Evolutionary conservation across 805 yeast species (phyloP).

Genomic region (Candida sanyiensis): DNA sequence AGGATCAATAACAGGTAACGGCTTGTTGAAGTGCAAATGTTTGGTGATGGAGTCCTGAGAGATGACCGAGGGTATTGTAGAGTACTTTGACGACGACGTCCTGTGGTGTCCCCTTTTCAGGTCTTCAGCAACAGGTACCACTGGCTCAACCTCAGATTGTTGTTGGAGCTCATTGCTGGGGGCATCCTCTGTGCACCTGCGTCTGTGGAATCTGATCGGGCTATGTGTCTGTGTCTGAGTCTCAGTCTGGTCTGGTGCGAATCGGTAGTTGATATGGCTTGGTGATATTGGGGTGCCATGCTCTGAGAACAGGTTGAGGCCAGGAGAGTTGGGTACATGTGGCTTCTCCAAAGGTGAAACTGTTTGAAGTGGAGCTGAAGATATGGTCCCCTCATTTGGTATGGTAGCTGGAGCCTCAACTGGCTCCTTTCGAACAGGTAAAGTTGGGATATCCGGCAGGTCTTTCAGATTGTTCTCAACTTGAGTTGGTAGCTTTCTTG

Average conservation of each 20-base stretch:
- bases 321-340: too few species aligned
- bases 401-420: too few species aligned
- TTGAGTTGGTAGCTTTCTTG: slow-evolving; percentile 12
- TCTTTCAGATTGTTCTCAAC: neutral
- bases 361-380: too few species aligned
- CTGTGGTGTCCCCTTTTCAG: neutral
- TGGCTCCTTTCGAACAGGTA: too few species aligned
- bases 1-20: too few species aligned
- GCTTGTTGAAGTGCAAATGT: too few species aligned
- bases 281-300: slow-evolving; percentile 6
- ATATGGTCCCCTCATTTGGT: too few species aligned
- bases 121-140: neutral
- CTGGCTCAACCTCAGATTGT: neutral
- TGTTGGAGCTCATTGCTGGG: neutral
- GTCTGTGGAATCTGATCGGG: slow-evolving; percentile 4
- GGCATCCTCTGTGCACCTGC: neutral
- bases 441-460: neutral
- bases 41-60: neutral
- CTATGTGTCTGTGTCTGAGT: neutral
- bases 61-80: neutral
- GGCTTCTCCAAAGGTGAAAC: too few species aligned
- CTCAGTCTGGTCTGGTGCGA: neutral
- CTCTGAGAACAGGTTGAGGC: slow-evolving; percentile 6
- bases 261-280: slow-evolving; percentile 3
- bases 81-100: slow-evolving; percentile 1